Conservation (phyloP, 1,284 basidiomycete species). For the Trichosporon asahii region DNA sequence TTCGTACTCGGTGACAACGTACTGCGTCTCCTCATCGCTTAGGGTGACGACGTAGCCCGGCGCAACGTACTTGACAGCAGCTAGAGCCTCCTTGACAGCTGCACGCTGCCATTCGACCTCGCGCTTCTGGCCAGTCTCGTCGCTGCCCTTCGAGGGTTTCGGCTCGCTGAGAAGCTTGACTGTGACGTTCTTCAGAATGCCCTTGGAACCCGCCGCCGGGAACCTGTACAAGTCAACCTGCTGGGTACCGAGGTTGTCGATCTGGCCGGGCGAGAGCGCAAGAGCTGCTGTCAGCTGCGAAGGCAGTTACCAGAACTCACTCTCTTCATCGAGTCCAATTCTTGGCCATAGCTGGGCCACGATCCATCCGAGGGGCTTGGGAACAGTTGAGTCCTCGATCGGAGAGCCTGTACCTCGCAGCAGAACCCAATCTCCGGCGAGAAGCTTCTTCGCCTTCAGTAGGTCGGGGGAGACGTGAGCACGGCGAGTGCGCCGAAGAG, state of each 20-base stretch:
- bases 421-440: constrained; percentile 47
- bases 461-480: constrained; percentile 43
- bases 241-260: constrained; percentile 25
- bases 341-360: constrained; percentile 44
- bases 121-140: constrained; percentile 29
- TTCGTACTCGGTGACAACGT: constrained; percentile 59
- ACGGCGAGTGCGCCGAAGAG: constrained; percentile 30
- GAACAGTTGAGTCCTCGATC: neutral
- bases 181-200: constrained; percentile 28
- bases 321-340: constrained; percentile 35
- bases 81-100: constrained; percentile 55
- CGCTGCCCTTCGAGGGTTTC: neutral
- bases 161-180: constrained; percentile 22
- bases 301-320: constrained; percentile 22
- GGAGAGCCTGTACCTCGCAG: neutral
- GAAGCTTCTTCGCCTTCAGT: constrained; percentile 39
- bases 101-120: constrained; percentile 51
- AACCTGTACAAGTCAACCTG: constrained; percentile 33
- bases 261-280: constrained; percentile 26
- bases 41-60: constrained; percentile 62
- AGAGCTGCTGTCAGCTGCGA: constrained; percentile 16
- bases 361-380: constrained; percentile 15
- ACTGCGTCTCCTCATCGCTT: constrained; percentile 59
- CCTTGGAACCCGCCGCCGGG: constrained; percentile 23
- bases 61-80: constrained; percentile 69